These are phyloP conservation scores for Acorus gramineus DNA, from an alignment of 106 monocot genomes.

Conservation along the genomic window DNA sequence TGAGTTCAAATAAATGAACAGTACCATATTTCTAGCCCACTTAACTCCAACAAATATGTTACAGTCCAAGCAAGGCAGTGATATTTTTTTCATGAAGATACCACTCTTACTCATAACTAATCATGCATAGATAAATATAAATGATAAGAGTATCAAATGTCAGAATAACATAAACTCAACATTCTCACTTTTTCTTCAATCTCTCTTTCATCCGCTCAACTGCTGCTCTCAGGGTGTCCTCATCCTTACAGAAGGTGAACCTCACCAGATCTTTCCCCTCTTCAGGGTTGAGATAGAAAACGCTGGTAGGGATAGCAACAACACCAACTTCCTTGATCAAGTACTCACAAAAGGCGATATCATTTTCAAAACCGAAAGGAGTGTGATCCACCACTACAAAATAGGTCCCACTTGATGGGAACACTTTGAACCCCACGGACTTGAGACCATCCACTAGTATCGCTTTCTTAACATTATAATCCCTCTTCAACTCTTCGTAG, in stretches of 20 bases:
- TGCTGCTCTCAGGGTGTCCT: slow-evolving; percentile 63
- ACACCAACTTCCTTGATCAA: slow-evolving; percentile 93
- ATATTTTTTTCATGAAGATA: too few relatives aligned
- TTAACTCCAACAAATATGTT: too few relatives aligned
- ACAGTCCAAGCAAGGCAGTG: too few relatives aligned
- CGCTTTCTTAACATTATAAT: slow-evolving; percentile 67
- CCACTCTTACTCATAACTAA: too few relatives aligned
- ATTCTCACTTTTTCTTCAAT: slow-evolving; percentile 30
- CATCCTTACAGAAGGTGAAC: slow-evolving; percentile 94
- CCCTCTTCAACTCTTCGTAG: slow-evolving; percentile 67
- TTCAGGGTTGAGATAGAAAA: slow-evolving; percentile 81
- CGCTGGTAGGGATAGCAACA: slow-evolving; percentile 83
- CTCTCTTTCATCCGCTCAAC: slow-evolving; percentile 80
- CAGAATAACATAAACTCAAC: too few relatives aligned
- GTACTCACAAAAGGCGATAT: slow-evolving; percentile 82
- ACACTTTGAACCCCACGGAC: slow-evolving; percentile 70
- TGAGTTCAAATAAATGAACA: too few relatives aligned
- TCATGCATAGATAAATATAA: too few relatives aligned
- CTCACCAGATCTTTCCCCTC: slow-evolving; percentile 94
- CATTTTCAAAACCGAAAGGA: slow-evolving; percentile 88
- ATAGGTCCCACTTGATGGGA: slow-evolving; percentile 84
- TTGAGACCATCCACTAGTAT: slow-evolving; percentile 79
- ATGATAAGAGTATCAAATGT: too few relatives aligned
- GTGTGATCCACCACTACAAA: slow-evolving; percentile 91
- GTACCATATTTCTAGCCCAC: too few relatives aligned